Evolutionary conservation across 495 filamentous ascomycete genomes (phyloP), one percentile per base, ranked within the genome.

Genomic region (Penicillium salamii): DNA sequence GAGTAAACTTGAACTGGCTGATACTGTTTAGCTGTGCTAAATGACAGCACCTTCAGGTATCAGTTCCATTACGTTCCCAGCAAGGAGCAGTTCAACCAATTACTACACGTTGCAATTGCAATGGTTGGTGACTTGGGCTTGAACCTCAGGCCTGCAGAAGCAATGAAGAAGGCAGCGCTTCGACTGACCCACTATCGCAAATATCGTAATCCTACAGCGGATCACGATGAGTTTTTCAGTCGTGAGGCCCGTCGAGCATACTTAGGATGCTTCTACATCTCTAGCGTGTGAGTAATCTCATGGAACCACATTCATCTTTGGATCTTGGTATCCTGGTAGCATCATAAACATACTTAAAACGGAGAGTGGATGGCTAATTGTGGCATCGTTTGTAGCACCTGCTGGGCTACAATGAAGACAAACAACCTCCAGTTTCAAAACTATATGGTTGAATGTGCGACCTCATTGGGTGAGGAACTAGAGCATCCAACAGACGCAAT

Each of bases 361-460:
- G 11, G 18, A 38, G 36, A 38, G 36, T 21, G 11, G 18, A 38
- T 28, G 24, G 9, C 18, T 38, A 38, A 38, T 38, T 4, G n/a
- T 19, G n/a, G 18, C 9, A 9, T 28, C 11, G 3, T 20, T 21
- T 19, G 18, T 38, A 38, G 36, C 36, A 38, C 11, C 17, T 7
- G 36, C 36, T 23, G 36, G 36, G 11, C 20, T 11, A 38, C 18
- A 18, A 38, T 21, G 36, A 38, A 21, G 36, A 7, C 36, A n/a
- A 38, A 38, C 20, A n/a, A 18, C 13, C 6, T 38, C 36, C 15
- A 21, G 20, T 38, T 38, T 12, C 36, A 38, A 23, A 38, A 12
- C 36, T 38, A 38, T 21, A 38, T 38, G 36, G 5, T 38, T 38
- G 36, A 38, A 21, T 38, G 36, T 14, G 36, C 36, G 36, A 38